phyloP scores from a whole-genome alignment of 352 stramenopile species.

The Lagenidium giganteum region DNA sequence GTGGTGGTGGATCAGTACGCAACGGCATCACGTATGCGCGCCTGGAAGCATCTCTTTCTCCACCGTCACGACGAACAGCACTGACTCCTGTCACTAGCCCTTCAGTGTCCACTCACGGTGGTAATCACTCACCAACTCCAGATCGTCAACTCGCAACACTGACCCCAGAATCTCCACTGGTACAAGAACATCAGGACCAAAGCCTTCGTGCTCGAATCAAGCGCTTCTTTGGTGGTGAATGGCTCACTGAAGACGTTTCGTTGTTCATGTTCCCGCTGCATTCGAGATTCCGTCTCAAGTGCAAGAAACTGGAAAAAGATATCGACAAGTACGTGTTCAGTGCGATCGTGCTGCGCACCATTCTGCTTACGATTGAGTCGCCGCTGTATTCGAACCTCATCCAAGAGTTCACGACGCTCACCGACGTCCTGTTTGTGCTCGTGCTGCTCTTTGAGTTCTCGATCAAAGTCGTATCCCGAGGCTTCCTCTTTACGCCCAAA shows the following conservation, averaged over 20 bases:
- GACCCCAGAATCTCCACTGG: too few species aligned
- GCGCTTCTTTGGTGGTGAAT: constrained; percentile 40
- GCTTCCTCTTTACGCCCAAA: constrained; percentile 53
- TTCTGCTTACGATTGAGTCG: constrained; percentile 57
- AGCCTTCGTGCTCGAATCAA: too few species aligned
- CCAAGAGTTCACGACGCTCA: constrained; percentile 58
- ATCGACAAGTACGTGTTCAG: constrained; percentile 68
- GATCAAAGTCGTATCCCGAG: constrained; percentile 62
- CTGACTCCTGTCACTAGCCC: background rate
- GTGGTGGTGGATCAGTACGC: too few species aligned
- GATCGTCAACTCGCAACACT: too few species aligned
- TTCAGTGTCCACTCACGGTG: too few species aligned
- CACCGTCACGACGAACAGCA: background rate
- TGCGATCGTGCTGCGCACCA: constrained; percentile 52
- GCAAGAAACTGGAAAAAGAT: constrained; percentile 49
- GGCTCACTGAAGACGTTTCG: constrained; percentile 57
- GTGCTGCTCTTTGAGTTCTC: constrained; percentile 66
- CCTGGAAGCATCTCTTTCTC: constrained; percentile 11
- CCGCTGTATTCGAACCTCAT: constrained; percentile 59
- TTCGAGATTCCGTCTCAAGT: constrained; percentile 45
- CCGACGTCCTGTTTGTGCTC: constrained; percentile 50
- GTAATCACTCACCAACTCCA: too few species aligned
- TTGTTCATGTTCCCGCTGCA: constrained; percentile 56
- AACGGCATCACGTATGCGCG: constrained; percentile 16
- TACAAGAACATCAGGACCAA: too few species aligned